Base-by-base conservation (phyloP, 345 rosid species). In the Sisymbrium altissimum region DNA sequence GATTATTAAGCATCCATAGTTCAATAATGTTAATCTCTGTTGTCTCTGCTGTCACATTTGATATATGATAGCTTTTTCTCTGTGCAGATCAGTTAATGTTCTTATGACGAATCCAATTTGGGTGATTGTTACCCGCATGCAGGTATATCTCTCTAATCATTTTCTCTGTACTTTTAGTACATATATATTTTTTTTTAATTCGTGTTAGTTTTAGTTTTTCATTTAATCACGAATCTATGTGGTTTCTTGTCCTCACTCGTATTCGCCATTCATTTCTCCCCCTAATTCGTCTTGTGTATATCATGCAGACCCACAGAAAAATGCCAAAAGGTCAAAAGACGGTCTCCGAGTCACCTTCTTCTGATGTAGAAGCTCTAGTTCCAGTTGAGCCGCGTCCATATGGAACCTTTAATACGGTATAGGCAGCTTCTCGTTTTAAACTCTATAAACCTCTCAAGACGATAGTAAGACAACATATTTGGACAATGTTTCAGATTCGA, bases 71-170 rank as follows among this genome's bases (percentile, higher is more conserved):
- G 25, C 46, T 78, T 61, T 70, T 72, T 81, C 35, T 48, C 41
- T 75, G 13, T 80, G 70, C 79, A 95, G 99, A 83, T 83, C 89
- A 46, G 86, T 89, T 56, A 95, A 95, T 85, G 99, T 95, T 80
- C 84, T 95, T 30, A 63, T 90, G 86, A 95, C 98, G 52, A 95
- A 84, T 76, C 99, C 99, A 19, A 89, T 95, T 56, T 95, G 99
- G 99, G 91, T 95, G 52, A 91, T 95, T 71, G 98, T 95, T 68
- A 92, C 99, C 0, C 92, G 93, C 49, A 90, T 92, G 99, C 99
- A 90, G 98, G 99, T 95, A 83, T 84, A 66, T 54, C 4, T 73
- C 3, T 50, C 35, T 27, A 15, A 18, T 43, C 55, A n/a, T 11
- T 32, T 32, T 53, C 48, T 68, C 3, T 40, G 55, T 33, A 32